Conservation (phyloP, 2,329 filamentous ascomycete species). For the Dactylellina cionopaga region DNA sequence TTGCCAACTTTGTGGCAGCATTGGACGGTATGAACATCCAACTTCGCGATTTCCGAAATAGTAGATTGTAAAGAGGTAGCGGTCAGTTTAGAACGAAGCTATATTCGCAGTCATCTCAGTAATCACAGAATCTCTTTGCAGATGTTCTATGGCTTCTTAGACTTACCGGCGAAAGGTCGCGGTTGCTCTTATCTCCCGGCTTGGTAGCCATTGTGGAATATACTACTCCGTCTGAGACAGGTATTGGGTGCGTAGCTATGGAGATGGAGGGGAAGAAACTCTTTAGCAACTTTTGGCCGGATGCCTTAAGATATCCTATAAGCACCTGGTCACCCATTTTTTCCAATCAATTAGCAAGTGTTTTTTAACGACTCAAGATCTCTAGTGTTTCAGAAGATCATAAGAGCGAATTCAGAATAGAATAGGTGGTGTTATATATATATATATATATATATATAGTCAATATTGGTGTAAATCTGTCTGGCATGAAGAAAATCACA, state of each 20-base stretch:
- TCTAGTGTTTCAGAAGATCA: too few species aligned
- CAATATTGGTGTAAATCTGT: too few species aligned
- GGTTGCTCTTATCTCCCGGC: constrained; percentile 1
- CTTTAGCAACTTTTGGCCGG: constrained; percentile 1
- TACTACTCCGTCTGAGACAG: not conserved
- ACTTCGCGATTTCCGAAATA: not conserved
- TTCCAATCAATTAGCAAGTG: not conserved
- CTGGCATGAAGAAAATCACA: too few species aligned
- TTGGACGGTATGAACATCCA: constrained; percentile 3
- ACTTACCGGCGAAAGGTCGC: constrained; percentile 15
- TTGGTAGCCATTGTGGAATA: constrained; percentile 25
- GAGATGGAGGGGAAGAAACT: constrained; percentile 17
- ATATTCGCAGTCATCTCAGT: too few species aligned
- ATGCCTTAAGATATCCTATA: not conserved
- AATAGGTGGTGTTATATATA: too few species aligned
- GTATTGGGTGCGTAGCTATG: constrained; percentile 10
- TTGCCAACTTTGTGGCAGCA: constrained; percentile 25
- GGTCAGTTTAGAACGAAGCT: constrained; percentile 21
- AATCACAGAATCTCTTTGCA: not conserved
- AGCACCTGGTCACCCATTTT: not conserved
- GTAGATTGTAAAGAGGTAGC: constrained; percentile 1
- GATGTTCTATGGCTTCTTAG: too few species aligned
- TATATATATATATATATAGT: too few species aligned
- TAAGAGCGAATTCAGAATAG: too few species aligned
- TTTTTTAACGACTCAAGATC: too few species aligned